A percentile compares a stretch with the other conserved stretches of the same genome.
phyloP scores from a whole-genome alignment of 176 grass and related monocot genomes.

The Oryza meridionalis region DNA sequence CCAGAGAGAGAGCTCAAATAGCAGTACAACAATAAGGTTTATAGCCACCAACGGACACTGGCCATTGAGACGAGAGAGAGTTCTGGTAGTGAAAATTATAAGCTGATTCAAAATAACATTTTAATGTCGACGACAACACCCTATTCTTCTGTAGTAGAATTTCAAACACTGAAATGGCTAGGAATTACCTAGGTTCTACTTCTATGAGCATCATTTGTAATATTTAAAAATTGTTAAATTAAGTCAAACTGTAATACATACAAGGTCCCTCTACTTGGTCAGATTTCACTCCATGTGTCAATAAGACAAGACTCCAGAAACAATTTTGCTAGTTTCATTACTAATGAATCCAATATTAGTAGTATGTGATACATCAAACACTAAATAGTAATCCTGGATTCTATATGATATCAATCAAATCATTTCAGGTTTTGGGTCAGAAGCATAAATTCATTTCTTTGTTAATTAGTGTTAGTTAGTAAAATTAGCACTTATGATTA shows the following conservation, averaged over 20 bases:
- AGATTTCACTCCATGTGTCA: neutral
- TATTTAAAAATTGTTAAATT: slow-evolving; percentile 21
- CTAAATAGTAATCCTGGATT: neutral
- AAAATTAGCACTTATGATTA: neutral
- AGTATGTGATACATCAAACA: neutral
- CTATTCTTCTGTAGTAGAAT: neutral
- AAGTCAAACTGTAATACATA: slow-evolving; percentile 8
- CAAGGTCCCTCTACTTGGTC: neutral
- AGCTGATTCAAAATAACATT: neutral
- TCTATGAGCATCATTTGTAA: neutral
- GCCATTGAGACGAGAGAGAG: neutral
- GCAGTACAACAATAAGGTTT: neutral
- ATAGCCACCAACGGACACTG: neutral
- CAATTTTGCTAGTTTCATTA: slow-evolving; percentile 6
- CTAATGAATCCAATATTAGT: neutral
- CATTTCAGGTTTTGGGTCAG: slow-evolving; percentile 24
- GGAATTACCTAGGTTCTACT: neutral
- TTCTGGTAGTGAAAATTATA: neutral
- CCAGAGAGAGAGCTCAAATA: neutral
- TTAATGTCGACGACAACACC: no score
- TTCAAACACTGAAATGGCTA: slow-evolving; percentile 18
- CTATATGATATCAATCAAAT: neutral
- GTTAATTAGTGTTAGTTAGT: neutral
- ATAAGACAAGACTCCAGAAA: neutral
- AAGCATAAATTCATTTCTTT: neutral